Percentiles rank a stretch among this genome's conserved stretches.
Evolutionary conservation across 345 rosid species (phyloP).

Genomic region (Laguncularia racemosa): DNA sequence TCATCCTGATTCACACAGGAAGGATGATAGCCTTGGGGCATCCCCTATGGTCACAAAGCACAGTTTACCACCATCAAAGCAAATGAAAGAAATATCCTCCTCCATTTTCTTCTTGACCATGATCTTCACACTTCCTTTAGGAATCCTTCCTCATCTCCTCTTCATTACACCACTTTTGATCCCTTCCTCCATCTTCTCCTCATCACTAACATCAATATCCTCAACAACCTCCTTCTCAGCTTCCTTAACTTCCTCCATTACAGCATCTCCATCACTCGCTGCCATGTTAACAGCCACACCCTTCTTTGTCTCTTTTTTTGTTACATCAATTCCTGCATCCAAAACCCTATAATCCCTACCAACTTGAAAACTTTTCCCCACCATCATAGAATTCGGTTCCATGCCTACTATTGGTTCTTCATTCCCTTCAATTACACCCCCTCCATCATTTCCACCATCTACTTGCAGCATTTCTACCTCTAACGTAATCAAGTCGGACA

Average conservation of each 20-base stretch:
- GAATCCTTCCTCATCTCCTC: constrained; percentile 63
- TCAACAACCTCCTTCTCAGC: neutral
- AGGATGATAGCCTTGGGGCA: constrained; percentile 99
- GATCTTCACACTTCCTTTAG: constrained; percentile 34
- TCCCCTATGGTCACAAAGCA: constrained; percentile 95
- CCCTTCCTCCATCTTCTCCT: constrained; percentile 35
- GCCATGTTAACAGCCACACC: constrained; percentile 1
- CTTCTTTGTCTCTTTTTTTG: neutral
- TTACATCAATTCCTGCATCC: too few relatives aligned
- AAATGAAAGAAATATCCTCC: constrained; percentile 97
- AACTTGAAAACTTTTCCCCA: neutral
- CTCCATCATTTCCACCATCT: constrained; percentile 4
- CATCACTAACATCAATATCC: constrained; percentile 20
- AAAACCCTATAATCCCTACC: neutral
- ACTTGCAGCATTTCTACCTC: neutral
- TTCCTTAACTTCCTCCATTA: neutral
- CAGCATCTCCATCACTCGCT: neutral
- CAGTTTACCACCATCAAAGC: constrained; percentile 95
- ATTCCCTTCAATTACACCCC: constrained; percentile 3
- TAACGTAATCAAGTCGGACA: neutral
- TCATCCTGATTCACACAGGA: constrained; percentile 89
- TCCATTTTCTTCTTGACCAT: constrained; percentile 58
- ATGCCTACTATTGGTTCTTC: constrained; percentile 4
- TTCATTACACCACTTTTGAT: constrained; percentile 40
- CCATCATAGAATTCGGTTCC: neutral